Percentiles rank a stretch among this genome's conserved stretches.
Evolutionary conservation across 1,284 basidiomycete genomes (phyloP).

Genomic region (Moniliella sp.): DNA sequence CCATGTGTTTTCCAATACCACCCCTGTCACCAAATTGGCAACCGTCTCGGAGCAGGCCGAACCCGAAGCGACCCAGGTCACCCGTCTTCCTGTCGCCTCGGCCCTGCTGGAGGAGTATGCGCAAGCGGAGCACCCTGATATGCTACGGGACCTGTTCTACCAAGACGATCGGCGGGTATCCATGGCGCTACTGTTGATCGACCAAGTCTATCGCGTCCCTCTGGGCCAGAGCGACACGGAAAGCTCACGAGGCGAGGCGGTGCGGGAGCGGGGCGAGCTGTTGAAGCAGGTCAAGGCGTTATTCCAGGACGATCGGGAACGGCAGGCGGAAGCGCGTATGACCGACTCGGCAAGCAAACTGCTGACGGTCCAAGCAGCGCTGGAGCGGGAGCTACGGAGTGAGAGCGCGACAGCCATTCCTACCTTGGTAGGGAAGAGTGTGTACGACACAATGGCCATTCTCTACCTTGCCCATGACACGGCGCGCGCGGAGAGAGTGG

Average conservation of each 20-base stretch:
- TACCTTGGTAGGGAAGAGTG: too few species aligned
- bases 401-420: too few species aligned
- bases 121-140: constrained; percentile 46
- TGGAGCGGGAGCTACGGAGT: constrained; percentile 79
- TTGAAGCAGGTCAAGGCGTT: constrained; percentile 69
- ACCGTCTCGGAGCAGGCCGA: too few species aligned
- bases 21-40: too few species aligned
- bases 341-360: constrained; percentile 58
- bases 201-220: constrained; percentile 42
- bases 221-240: constrained; percentile 2
- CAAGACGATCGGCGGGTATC: constrained; percentile 86
- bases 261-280: constrained; percentile 40
- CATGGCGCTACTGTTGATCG: constrained; percentile 61
- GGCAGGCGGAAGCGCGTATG: constrained; percentile 69
- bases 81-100: constrained; percentile 15
- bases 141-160: constrained; percentile 88
- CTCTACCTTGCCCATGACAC: too few species aligned
- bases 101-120: constrained; percentile 26
- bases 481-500: too few species aligned
- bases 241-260: constrained; percentile 44
- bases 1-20: too few species aligned
- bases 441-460: too few species aligned
- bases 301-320: constrained; percentile 79
- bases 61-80: too few species aligned
- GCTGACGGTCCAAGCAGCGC: constrained; percentile 55